Base-by-base conservation (phyloP, 2,329 filamentous ascomycete genomes). In the Neopestalotiopsis rosae region DNA sequence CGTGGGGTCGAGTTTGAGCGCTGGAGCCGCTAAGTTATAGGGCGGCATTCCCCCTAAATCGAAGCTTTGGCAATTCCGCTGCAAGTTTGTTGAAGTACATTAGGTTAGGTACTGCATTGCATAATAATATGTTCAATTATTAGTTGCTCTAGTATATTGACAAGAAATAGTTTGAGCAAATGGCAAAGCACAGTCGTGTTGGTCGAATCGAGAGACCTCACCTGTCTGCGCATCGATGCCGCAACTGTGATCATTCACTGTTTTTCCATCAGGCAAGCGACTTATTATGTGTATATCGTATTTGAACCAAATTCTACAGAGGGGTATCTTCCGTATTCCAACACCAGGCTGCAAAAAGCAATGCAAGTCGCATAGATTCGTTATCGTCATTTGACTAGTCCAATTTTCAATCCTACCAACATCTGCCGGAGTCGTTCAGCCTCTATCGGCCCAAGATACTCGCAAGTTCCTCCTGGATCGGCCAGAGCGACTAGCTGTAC, bases 361-460 rank as follows among this genome's bases (percentile, higher is more conserved):
- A 52, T 52, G 17, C 38, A 30, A 63, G 28, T 30, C 32, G 24
- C 14, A 63, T 63, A 32, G 28, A 38, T 42, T 63, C 38, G 28
- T 38, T 14, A 38, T 42, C 34, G 28, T 34, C 61, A n/a, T n/a
- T 52, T 10, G 38, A 17, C n/a, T 30, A 20, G 17, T 45, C 5
- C 38, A 30, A 34, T n/a, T 30, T 65, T 28, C 13, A 49, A 45
- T 17, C 13, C 38, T 20, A 10, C 52, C 62, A 17, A 52, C 4
- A n/a, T 20, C 20, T 20, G 45, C 42, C 62, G 4, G 45, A 28
- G 5, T 5, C n/a, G 4, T 56, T 17, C 14, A 49, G 38, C 42
- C 42, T 12, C 38, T 61, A 17, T 67, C 32, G 28, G 65, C 77
- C 77, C 77, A 79, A 10, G 77, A 79, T 1, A 79, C 77, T 66